Conservation (phyloP, 257 asterid genomes). For the Primulina tabacum region DNA sequence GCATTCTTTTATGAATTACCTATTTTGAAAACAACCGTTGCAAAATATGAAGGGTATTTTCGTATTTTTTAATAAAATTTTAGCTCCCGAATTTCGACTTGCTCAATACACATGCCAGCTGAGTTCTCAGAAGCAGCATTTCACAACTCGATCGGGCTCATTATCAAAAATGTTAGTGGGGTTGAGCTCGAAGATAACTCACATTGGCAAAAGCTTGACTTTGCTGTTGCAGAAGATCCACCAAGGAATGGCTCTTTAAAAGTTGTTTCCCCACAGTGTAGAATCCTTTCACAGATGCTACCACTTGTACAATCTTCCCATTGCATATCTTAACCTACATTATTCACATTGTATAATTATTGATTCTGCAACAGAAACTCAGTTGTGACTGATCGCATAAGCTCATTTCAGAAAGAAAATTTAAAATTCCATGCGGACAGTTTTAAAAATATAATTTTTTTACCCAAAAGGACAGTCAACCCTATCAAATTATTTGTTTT, state of each 20-base stretch:
- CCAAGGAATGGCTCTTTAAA: conserved; percentile 75
- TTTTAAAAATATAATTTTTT: too few relatives aligned
- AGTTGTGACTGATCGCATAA: not conserved
- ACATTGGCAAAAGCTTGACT: conserved; percentile 97
- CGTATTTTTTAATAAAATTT: too few relatives aligned
- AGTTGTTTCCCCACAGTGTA: conserved; percentile 74
- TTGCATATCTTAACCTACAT: conserved; percentile 95
- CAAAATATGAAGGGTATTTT: not conserved
- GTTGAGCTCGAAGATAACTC: conserved; percentile 29
- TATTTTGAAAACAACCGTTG: not conserved
- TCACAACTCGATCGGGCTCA: not conserved
- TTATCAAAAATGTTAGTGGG: not conserved
- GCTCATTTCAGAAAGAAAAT: not conserved
- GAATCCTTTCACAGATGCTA: conserved; percentile 87
- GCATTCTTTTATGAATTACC: not conserved
- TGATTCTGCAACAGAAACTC: conserved; percentile 13
- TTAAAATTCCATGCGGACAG: not conserved
- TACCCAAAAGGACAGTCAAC: not conserved
- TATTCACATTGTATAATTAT: conserved; percentile 25
- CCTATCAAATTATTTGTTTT: too few relatives aligned
- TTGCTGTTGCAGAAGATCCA: conserved; percentile 98
- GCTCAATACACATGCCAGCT: not conserved
- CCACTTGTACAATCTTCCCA: conserved; percentile 82
- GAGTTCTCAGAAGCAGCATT: not conserved
- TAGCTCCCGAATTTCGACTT: not conserved